A percentile compares a stretch with the other conserved stretches of the same genome.
phyloP scores from a whole-genome alignment of 164 flowering plant genomes.

The Litsea cubeba region DNA sequence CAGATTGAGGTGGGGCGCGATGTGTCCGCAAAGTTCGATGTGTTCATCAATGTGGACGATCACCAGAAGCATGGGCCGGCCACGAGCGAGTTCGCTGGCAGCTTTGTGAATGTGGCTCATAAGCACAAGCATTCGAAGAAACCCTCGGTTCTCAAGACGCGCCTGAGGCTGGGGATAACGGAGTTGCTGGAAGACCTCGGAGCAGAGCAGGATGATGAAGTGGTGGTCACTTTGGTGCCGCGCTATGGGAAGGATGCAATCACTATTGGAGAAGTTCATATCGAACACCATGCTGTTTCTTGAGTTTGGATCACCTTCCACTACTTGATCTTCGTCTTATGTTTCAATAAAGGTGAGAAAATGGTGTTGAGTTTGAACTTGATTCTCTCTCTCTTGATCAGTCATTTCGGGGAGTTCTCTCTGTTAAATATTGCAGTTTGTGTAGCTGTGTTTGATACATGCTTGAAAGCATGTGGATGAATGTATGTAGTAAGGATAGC shows the following conservation, averaged over 20 bases:
- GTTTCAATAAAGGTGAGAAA: background rate
- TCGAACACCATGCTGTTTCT: background rate
- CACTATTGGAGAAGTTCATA: background rate
- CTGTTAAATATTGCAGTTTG: too few species aligned
- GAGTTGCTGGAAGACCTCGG: constrained; percentile 1
- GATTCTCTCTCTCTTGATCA: too few species aligned
- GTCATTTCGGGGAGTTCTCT: too few species aligned
- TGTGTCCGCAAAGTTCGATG: constrained; percentile 30
- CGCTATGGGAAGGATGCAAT: background rate
- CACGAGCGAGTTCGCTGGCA: constrained; percentile 28
- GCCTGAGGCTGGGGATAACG: background rate
- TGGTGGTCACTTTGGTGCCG: constrained; percentile 2
- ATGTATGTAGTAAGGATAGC: too few species aligned
- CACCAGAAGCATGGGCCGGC: constrained; percentile 11
- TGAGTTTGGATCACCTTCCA: too few species aligned
- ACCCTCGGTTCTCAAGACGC: background rate
- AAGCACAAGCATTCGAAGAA: background rate
- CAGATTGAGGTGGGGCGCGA: constrained; percentile 15
- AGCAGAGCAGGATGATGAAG: background rate
- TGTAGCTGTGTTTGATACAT: too few species aligned
- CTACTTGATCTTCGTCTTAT: background rate
- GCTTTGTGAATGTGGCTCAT: constrained; percentile 27
- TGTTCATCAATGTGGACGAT: constrained; percentile 33
- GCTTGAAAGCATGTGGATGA: too few species aligned
- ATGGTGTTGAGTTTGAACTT: too few species aligned